These are phyloP conservation scores for Chrysanthemum seticuspe DNA, from an alignment of 129 eudicot species.

Conservation along the genomic window DNA sequence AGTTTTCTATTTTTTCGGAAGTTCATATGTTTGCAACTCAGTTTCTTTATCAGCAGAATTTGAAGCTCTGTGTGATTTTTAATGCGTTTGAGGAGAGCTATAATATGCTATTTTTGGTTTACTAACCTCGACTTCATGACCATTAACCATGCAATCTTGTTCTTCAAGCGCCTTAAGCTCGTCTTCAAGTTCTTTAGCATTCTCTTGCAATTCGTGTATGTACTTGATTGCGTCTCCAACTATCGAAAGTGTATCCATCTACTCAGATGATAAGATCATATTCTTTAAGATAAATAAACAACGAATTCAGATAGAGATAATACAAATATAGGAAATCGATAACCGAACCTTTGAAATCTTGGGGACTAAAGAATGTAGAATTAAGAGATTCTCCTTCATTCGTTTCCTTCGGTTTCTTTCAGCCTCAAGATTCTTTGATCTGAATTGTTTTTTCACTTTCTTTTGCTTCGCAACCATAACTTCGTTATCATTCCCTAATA, in stretches of 20 bases:
- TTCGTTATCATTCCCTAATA: constrained; percentile 20
- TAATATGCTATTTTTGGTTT: constrained; percentile 1
- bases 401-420: constrained; percentile 74
- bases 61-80: constrained; percentile 10
- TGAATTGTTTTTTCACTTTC: constrained; percentile 32
- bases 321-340: background rate
- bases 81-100: constrained; percentile 1
- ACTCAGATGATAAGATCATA: constrained; percentile 6
- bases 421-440: constrained; percentile 64
- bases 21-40: constrained; percentile 37
- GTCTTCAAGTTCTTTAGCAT: constrained; percentile 27
- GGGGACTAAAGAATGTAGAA: constrained; percentile 81
- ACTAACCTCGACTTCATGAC: constrained; percentile 22
- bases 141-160: constrained; percentile 26
- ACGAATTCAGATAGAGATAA: background rate
- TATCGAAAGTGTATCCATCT: constrained; percentile 75
- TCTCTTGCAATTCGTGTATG: constrained; percentile 54
- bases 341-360: constrained; percentile 65
- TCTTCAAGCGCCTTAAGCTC: constrained; percentile 48
- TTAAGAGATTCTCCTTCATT: constrained; percentile 54
- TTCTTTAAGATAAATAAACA: constrained; percentile 6
- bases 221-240: constrained; percentile 70
- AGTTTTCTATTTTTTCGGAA: background rate
- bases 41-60: constrained; percentile 17
- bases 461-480: constrained; percentile 26